Evolutionary conservation across 2,329 filamentous ascomycete genomes (phyloP), one percentile per base, ranked within the genome.

Genomic region (Neopestalotiopsis sp.): DNA sequence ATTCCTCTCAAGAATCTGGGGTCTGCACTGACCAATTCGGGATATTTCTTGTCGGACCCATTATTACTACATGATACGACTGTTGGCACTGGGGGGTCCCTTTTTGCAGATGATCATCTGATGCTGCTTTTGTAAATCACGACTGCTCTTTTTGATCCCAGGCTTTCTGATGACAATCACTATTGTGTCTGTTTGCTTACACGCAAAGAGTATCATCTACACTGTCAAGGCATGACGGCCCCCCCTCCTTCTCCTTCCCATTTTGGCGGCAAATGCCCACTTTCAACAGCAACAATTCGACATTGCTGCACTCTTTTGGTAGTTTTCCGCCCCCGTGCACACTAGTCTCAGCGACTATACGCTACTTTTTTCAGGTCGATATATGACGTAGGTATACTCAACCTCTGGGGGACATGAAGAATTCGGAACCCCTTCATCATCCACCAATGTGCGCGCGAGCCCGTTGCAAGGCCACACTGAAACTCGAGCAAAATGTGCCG

Each of bases 11-110:
- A 32, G 53, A 49, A 61, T 59, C 65, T 32, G 56, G 65, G 65
- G 65, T 67, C 65, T 67, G 65, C 65, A 61, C 59, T 67, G 65
- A 42, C 65, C 56, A 30, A 40, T 30, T 59, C 56, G 65, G 53
- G 65, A 61, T 40, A 61, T 45, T 40, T 38, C 28, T 24, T 40
- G 57, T 59, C 10, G 13, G 12, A 59, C 24, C 20, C 17, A 20
- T 53, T 38, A 38, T 38, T 10, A 38, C 45, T 53, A 17, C 17
- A 53, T n/a, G 24, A 28, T 53, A n/a, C 45, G 17, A 53, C 17
- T 53, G 13, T 53, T 53, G 45, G 42, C 42, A 14, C 7, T 53
- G 45, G 45, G 45, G 45, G 45, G 14, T 53, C 45, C 45, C 45
- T 53, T 53, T 53, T 53, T 53, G 45, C 45, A 53, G 45, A 53